Conservation (phyloP, 2,329 filamentous ascomycete species). For the Colletotrichum endophyticum region DNA sequence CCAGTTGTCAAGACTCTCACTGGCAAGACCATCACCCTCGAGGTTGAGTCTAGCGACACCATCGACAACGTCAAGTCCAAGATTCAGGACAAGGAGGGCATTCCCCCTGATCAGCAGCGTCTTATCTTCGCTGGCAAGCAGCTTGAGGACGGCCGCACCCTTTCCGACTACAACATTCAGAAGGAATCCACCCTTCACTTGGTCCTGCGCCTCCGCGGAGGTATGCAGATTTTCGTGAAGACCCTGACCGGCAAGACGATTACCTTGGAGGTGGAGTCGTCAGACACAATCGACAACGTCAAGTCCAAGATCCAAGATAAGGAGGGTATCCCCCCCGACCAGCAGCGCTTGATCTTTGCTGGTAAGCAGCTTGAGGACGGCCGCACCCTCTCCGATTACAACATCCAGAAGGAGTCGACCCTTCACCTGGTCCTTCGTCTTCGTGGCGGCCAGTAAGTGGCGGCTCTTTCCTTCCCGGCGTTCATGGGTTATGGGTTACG, state of each 20-base stretch:
- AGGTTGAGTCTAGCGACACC: conserved; percentile 87
- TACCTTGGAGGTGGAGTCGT: conserved; percentile 87
- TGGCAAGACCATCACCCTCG: conserved; percentile 92
- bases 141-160: conserved; percentile 89
- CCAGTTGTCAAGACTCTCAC: conserved; percentile 79
- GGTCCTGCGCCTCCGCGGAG: conserved; percentile 86
- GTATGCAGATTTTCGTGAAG: conserved; percentile 91
- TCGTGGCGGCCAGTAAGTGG: conserved; percentile 65
- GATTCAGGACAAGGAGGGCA: conserved; percentile 98
- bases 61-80: conserved; percentile 98
- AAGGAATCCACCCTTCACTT: conserved; percentile 89
- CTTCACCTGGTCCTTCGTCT: conserved; percentile 84
- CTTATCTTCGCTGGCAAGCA: conserved; percentile 97
- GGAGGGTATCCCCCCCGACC: conserved; percentile 92
- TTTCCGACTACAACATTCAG: conserved; percentile 94
- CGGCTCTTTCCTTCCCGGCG: background rate
- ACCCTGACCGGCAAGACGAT: conserved; percentile 93
- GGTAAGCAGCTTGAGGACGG: conserved; percentile 95
- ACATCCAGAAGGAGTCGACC: conserved; percentile 92
- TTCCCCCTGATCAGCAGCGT: conserved; percentile 94
- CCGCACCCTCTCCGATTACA: conserved; percentile 91
- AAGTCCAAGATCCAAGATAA: conserved; percentile 94
- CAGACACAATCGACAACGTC: conserved; percentile 92
- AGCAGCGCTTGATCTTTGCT: conserved; percentile 92
- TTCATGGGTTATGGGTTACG: conserved; percentile 22